phyloP scores from a whole-genome alignment of 352 stramenopile species.

The Globisporangium yorkense region DNA sequence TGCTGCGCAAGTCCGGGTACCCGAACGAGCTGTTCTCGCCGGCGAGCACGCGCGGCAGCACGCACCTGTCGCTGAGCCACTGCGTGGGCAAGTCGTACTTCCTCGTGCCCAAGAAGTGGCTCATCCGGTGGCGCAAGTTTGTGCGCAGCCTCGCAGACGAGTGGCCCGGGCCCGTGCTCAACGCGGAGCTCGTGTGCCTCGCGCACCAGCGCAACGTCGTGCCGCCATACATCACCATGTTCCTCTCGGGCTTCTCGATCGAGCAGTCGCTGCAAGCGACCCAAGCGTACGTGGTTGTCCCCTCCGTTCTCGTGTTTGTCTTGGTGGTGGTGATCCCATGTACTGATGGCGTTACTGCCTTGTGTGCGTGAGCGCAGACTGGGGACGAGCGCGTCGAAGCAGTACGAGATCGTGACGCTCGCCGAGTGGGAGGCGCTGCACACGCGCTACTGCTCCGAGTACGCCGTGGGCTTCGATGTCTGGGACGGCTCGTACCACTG shows the following conservation, averaged over 20 bases:
- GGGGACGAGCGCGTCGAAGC: slow-evolving; percentile 37
- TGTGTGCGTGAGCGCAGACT: slow-evolving; percentile 20
- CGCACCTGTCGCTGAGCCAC: slow-evolving; percentile 48
- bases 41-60: slow-evolving; percentile 26
- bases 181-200: slow-evolving; percentile 73
- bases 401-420: slow-evolving; percentile 85
- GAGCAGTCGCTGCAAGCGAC: slow-evolving; percentile 70
- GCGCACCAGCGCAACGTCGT: slow-evolving; percentile 76
- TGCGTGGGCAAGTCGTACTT: slow-evolving; percentile 60
- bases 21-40: slow-evolving; percentile 79
- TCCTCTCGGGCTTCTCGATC: slow-evolving; percentile 76
- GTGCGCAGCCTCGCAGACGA: slow-evolving; percentile 55
- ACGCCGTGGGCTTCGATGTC: slow-evolving; percentile 77
- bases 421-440: slow-evolving; percentile 81
- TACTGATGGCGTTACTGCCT: neutral
- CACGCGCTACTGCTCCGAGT: slow-evolving; percentile 72
- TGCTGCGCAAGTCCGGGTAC: slow-evolving; percentile 74
- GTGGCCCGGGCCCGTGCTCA: slow-evolving; percentile 65
- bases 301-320: neutral
- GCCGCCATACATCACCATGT: slow-evolving; percentile 82
- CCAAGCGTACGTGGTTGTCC: slow-evolving; percentile 41
- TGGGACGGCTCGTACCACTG: slow-evolving; percentile 78
- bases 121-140: slow-evolving; percentile 74
- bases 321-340: neutral
- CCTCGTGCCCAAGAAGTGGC: slow-evolving; percentile 83